Base-by-base conservation (phyloP, 1,139 yeast genomes). In the Hyphopichia burtonii region DNA sequence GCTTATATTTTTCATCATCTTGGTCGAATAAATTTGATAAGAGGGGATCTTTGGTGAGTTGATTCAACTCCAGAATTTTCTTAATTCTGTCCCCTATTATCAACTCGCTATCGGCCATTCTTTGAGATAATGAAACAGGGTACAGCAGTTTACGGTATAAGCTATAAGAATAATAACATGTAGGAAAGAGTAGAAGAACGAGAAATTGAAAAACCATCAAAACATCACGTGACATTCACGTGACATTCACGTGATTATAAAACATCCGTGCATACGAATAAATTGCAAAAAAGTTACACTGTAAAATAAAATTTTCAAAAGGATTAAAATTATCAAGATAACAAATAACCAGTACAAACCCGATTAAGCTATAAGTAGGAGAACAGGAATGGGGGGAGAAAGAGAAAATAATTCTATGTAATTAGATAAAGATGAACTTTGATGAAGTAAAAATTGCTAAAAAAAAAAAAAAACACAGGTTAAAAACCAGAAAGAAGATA, bases 221-320 rank as follows among this genome's bases (percentile, higher is more conserved):
- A 12, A 25, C n/a, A 15, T 37, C 40, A 38, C 40, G 40, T 32
- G 40, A 11, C 15, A 12, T 6, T 32, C 40, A 38, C 40, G 36
- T n/a, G 36, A 22, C 3, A 3, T 4, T 32, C 40, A 38, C 25
- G 31, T 38, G 40, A 25, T 30, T 11, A n/a, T n/a, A 17, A 30
- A 30, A 30, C 16, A 14, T n/a, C 9, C n/a, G 4, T 5, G 17
- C 16, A 30, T 8, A 9, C n/a, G 14, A 30, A n/a, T 8, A 30
- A 30, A 10, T 7, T 22, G 23, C 6, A 22, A 22, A 22, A 22
- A 22, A 22, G 9, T 6, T 7, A 6, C 9, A 22, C 23, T 22
- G 8, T 6, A 22, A 22, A 7, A 7, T 22, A 22, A 22, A 22
- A 9, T 7, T 22, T 22, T 7, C 9, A 22, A 22, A 22, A 9